Base-by-base conservation (phyloP, 129 eudicot genomes). In the Scalesia atractyloides region DNA sequence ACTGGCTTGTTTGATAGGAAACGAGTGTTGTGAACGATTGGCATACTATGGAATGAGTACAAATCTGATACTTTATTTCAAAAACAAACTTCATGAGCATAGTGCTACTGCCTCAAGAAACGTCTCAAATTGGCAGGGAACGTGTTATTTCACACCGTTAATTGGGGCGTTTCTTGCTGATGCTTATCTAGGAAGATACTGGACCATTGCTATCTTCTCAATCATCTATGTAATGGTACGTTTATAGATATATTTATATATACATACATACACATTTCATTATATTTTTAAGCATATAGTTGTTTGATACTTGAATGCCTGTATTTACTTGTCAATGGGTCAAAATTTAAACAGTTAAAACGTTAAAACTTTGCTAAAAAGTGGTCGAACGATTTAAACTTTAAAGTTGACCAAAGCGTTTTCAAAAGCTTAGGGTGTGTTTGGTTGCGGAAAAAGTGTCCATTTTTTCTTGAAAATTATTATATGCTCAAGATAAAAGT, bases 21-120 rank as follows among this genome's bases (percentile, higher is more conserved):
- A 86, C 26, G 97, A 91, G 68, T 91, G 97, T 26, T 85, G 95
- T 59, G 97, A 91, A 82, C 81, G 97, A 80, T 88, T 91, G 83
- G 97, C 97, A 24, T 91, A 84, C 76, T 91, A 88, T 67, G 97
- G 97, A 12, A 91, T 91, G 91, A 84, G 95, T 33, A 57, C 83
- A 14, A 91, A 85, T 60, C 81, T 91, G 7, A 77, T 87, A 54
- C 79, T 81, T 46, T 91, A 91, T 76, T 86, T 91, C 83, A 88
- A 79, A 68, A 39, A 77, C 34, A 79, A 76, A 46, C 82, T 91
- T 49, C 70, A 80, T 63, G 89, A 91, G 74, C 88, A 84, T 46
- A 91, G 84, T 72, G 81, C 84, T 10, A 83, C 91, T 4, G 97
- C 97, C 79, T 83, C 95, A 3, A 85, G 83, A 64, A 91, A 86